Evolutionary conservation across 495 filamentous ascomycete species (phyloP).

Genomic region (Neurospora hispaniola): DNA sequence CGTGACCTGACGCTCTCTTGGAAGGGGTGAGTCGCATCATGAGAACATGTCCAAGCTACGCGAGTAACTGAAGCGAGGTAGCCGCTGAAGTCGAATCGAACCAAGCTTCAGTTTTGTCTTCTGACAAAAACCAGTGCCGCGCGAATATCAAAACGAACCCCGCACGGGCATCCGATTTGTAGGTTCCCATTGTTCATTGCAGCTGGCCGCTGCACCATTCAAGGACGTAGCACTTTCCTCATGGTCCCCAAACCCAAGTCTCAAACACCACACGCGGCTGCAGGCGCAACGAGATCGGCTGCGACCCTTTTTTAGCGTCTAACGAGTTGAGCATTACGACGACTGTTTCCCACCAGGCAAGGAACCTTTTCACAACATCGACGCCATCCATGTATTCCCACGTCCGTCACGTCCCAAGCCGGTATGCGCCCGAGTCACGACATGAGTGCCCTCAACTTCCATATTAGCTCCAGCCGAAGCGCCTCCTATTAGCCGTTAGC

Average conservation of each 20-base stretch:
- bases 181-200: neutral
- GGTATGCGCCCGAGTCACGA: slow-evolving; percentile 3
- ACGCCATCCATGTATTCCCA: neutral
- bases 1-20: neutral
- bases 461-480: slow-evolving; percentile 9
- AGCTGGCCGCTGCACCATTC: neutral
- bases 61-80: neutral
- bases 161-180: neutral
- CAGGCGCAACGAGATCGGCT: slow-evolving; percentile 20
- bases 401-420: neutral
- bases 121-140: neutral
- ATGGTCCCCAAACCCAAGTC: neutral
- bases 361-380: slow-evolving; percentile 3
- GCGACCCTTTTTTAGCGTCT: slow-evolving; percentile 10
- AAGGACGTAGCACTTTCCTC: slow-evolving; percentile 1
- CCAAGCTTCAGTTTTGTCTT: neutral
- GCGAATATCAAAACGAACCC: neutral
- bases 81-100: neutral
- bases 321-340: neutral
- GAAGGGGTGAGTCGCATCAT: neutral
- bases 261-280: slow-evolving; percentile 17
- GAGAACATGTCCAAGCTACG: neutral
- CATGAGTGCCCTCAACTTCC: neutral
- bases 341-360: neutral
- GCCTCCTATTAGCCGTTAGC: slow-evolving; percentile 15